A percentile compares a stretch with the other conserved stretches of the same genome.
phyloP scores from a whole-genome alignment of 2,329 filamentous ascomycete genomes.

The Fusarium virguliforme region DNA sequence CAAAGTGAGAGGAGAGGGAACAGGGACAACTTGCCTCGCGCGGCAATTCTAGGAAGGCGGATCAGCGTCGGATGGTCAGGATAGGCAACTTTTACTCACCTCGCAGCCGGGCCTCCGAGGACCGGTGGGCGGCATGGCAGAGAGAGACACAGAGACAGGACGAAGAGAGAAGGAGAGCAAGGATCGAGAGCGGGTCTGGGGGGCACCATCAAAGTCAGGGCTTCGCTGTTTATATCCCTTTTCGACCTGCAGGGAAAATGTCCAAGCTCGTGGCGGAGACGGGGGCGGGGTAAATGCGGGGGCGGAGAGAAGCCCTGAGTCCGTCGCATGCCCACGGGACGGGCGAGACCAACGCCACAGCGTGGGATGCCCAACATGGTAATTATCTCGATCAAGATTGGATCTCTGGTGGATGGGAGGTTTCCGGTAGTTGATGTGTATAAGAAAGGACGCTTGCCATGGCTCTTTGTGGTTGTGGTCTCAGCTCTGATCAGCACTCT shows the following conservation, averaged over 20 bases:
- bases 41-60: slow-evolving; percentile 38
- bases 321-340: not conserved
- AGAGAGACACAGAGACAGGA: not conserved
- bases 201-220: slow-evolving; percentile 6
- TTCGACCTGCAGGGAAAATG: slow-evolving; percentile 38
- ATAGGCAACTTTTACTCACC: slow-evolving; percentile 21
- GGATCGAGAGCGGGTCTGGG: slow-evolving; percentile 18
- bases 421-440: not conserved
- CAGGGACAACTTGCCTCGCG: slow-evolving; percentile 34
- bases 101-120: slow-evolving; percentile 39
- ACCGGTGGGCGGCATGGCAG: slow-evolving; percentile 36
- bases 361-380: not conserved
- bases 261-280: slow-evolving; percentile 19
- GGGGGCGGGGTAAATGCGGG: slow-evolving; percentile 19
- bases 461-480: not conserved
- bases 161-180: slow-evolving; percentile 4
- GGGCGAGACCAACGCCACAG: slow-evolving; percentile 3
- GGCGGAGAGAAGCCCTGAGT: slow-evolving; percentile 14
- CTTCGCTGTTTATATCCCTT: slow-evolving; percentile 44
- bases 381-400: slow-evolving; percentile 11
- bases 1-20: not conserved
- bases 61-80: slow-evolving; percentile 10
- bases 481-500: not conserved
- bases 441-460: slow-evolving; percentile 15
- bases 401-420: not conserved